These are phyloP conservation scores for Cerioporus squamosus DNA, from an alignment of 1,284 basidiomycete species.

Conservation along the genomic window DNA sequence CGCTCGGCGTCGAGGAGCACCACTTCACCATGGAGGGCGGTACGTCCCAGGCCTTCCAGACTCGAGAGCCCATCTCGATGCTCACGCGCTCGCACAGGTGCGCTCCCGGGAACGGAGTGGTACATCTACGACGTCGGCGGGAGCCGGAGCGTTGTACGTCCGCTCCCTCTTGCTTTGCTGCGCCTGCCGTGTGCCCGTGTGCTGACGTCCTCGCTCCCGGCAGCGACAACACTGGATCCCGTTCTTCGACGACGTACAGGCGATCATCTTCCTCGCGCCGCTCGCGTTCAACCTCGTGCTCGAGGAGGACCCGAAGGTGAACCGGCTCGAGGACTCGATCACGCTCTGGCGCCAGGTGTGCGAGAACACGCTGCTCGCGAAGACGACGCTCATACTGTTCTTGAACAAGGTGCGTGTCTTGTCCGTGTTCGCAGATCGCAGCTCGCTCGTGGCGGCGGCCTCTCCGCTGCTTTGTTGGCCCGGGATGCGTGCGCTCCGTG, in stretches of 20 bases:
- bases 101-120: constrained; percentile 53
- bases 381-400: constrained; percentile 64
- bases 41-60: constrained; percentile 21
- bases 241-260: constrained; percentile 59
- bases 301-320: constrained; percentile 62
- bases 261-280: constrained; percentile 57
- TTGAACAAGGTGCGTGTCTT: constrained; percentile 59
- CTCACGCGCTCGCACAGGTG: constrained; percentile 26
- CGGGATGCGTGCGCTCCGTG: too few relatives aligned
- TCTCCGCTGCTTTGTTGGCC: too few relatives aligned
- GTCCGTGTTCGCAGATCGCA: too few relatives aligned
- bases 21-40: constrained; percentile 58
- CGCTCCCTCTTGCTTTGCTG: background rate
- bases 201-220: background rate
- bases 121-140: constrained; percentile 71
- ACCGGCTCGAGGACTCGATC: constrained; percentile 64
- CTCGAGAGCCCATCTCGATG: too few relatives aligned
- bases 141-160: constrained; percentile 52
- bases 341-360: constrained; percentile 64
- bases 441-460: too few relatives aligned
- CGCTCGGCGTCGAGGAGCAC: constrained; percentile 70
- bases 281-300: constrained; percentile 63
- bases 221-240: constrained; percentile 74
- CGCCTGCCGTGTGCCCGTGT: background rate
- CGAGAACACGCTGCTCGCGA: constrained; percentile 52